Conservation (phyloP, 495 filamentous ascomycete species). For the Hypoxylon rickii region DNA sequence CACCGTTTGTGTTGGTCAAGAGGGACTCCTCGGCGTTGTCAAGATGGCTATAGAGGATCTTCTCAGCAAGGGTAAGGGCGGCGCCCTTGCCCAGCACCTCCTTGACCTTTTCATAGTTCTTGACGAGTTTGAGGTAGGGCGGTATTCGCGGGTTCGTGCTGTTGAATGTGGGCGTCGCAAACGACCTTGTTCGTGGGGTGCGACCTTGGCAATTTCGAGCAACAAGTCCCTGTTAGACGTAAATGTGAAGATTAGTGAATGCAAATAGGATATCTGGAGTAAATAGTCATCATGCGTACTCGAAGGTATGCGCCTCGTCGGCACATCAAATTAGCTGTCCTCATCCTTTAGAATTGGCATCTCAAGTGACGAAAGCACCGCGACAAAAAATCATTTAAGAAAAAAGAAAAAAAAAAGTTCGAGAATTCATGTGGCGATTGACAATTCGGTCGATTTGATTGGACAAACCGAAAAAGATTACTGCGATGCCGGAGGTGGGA, state of each 20-base stretch:
- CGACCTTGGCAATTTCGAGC: constrained; percentile 27
- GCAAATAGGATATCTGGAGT: neutral
- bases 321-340: constrained; percentile 35
- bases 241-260: neutral
- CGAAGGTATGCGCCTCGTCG: constrained; percentile 35
- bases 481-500: constrained; percentile 31
- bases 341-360: constrained; percentile 36
- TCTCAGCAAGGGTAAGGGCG: constrained; percentile 87
- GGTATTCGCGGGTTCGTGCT: constrained; percentile 43
- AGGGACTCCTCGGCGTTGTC: constrained; percentile 85
- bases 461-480: constrained; percentile 10
- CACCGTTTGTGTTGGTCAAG: constrained; percentile 77
- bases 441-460: constrained; percentile 26
- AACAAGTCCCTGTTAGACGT: constrained; percentile 27
- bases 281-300: constrained; percentile 18
- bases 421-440: constrained; percentile 15
- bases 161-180: constrained; percentile 38
- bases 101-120: constrained; percentile 64
- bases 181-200: constrained; percentile 32
- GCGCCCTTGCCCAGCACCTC: constrained; percentile 68
- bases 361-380: constrained; percentile 17
- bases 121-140: constrained; percentile 51
- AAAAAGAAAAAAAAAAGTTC: constrained; percentile 18
- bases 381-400: constrained; percentile 2
- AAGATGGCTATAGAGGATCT: constrained; percentile 96